These are phyloP conservation scores for Pichia ethanolica DNA, from an alignment of 805 yeast genomes.

Conservation along the genomic window DNA sequence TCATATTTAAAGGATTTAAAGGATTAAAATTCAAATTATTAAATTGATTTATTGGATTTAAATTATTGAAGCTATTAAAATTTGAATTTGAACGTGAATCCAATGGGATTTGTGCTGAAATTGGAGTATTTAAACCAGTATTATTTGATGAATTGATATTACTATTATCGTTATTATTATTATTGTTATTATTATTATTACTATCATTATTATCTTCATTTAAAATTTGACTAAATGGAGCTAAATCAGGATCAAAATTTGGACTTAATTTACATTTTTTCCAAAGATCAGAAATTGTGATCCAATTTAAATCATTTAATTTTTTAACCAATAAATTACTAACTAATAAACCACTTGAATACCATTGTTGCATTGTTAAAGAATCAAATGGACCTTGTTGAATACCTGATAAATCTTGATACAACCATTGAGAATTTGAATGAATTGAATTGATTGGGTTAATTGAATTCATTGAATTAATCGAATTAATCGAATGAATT, in stretches of 20 bases:
- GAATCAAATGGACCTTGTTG: conserved; percentile 83
- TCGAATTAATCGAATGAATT: background rate
- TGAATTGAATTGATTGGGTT: no score
- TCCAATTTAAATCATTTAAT: conserved; percentile 43
- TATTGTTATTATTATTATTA: background rate
- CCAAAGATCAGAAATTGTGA: conserved; percentile 44
- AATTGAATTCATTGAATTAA: background rate
- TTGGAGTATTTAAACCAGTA: background rate
- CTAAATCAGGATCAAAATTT: background rate
- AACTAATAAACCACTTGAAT: conserved; percentile 48
- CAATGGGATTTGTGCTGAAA: background rate
- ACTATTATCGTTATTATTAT: background rate
- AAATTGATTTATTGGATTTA: background rate
- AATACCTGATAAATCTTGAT: conserved; percentile 60
- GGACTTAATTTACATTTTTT: background rate
- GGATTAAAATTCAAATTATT: background rate
- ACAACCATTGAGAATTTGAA: conserved; percentile 43
- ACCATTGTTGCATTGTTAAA: conserved; percentile 73
- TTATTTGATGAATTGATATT: background rate
- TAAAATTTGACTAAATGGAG: conserved; percentile 7
- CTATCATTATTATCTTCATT: background rate
- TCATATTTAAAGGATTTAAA: background rate
- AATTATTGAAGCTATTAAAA: background rate
- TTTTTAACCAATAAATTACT: conserved; percentile 51
- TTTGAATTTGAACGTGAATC: conserved; percentile 8